Evolutionary conservation across 225 moss, liverwort and hornwort genomes (phyloP), one percentile per base, ranked within the genome.

Genomic region (Sphagnum contortum): DNA sequence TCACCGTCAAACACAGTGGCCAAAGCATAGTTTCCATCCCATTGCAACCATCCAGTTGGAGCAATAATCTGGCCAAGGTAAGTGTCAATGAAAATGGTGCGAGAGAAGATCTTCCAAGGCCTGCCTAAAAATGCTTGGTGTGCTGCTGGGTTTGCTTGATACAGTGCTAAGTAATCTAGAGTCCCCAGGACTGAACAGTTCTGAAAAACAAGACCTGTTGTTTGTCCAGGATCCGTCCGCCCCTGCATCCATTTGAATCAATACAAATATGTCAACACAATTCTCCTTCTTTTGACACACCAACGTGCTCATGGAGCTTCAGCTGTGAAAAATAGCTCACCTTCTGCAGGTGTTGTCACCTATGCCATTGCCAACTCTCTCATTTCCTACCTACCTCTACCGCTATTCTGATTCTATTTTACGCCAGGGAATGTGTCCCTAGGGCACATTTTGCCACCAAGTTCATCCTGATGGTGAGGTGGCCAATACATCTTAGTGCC

Each of bases 61-160:
- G 77, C 83, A n/a, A 84, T 80, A 46, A 84, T 77, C 73, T 84
- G 83, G 63, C 77, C 83, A 8, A 84, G 46, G 63, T 84, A 84
- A 3, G 83, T 84, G 8, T 77, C 48, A 3, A 84, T 84, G 66
- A 84, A 84, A 14, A 84, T 75, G 6, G 83, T 84, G 55, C 80
- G 80, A 3, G 83, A 80, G 66, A 80, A 80, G 0, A 66, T 72
- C 48, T 84, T 84, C 83, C 83, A 84, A 0, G 83, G 83, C 12
- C 83, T 65, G 1, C 83, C 83, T 0, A 84, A 72, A 57, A 68
- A 84, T 1, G 83, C 83, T 61, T 80, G 77, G 70, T 80, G 80
- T n/a, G 54, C 74, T 55, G 70, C 66, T 3, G 44, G 74, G n/a
- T 80, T 66, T 6, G 80, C 61, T 66, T 75, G 77, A 8, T 72